Evolutionary conservation across 768 basidiomycete genomes (phyloP), one percentile per base, ranked within the genome.

Genomic region (Cyclocybe aegerita): DNA sequence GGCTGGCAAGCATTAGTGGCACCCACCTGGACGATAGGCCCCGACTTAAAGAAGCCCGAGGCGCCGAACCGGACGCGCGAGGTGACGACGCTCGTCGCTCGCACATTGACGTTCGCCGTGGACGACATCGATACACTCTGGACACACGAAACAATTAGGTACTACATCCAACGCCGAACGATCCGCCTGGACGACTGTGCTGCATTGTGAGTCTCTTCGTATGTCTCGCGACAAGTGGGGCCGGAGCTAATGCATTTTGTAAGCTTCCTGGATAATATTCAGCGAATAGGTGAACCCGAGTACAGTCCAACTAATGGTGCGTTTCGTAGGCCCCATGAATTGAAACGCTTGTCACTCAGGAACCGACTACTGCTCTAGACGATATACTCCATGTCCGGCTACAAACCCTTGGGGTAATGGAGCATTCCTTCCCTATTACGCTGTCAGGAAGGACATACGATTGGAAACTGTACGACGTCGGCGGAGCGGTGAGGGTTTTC

Each of bases 381-480:
- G 90, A 93, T 65, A 78, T 92, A 48, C 75, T 93, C 10, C 83
- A 86, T 49, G 88, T 88, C 50, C 86, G 90, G 16, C 69, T 93
- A 32, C 89, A 89, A 69, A 91, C 90, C 0, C 68, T 92, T 9
- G 90, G 90, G 2, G 83, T 92, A 15, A 80, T 84, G 49, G 89
- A 92, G 57, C 87, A 90, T 61, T 73, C 79, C 1, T 89, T 90
- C 63, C 78, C 83, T 49, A 81, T 90, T 51, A 75, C 76, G 50
- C 77, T 83, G 53, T 80, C 78, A 36, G 83, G 85, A 2, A 75
- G 72, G 49, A 74, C 74, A 38, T 88, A 86, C 61, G 79, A 83
- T 46, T 92, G 90, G 89, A 79, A 83, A 50, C 71, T 92, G 48
- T 93, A 86, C 63, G 90, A 93, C 63, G 90, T 93, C 34, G 89